phyloP scores from a whole-genome alignment of 306 rosid genomes.

The Quercus parvula region DNA sequence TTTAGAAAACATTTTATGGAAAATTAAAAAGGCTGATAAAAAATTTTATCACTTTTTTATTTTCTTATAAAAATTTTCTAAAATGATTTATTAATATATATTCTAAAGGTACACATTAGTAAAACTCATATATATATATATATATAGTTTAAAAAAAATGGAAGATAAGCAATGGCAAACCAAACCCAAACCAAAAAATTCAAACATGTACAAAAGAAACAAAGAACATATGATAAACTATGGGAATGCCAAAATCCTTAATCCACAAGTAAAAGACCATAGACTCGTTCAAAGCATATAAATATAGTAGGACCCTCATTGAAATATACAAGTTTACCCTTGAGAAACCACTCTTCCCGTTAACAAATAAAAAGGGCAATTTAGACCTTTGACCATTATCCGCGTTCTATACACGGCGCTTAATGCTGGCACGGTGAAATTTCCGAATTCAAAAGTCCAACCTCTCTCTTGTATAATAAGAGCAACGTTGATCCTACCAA shows the following conservation, averaged over 20 bases:
- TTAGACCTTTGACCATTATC: background rate
- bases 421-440: background rate
- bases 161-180: background rate
- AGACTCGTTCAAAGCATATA: background rate
- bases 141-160: too few species aligned
- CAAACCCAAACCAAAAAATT: background rate
- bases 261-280: background rate
- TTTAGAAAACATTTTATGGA: accelerated
- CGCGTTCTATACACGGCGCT: background rate
- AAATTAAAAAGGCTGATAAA: too few species aligned
- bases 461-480: too few species aligned
- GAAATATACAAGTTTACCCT: background rate
- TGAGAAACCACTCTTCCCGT: too few species aligned
- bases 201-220: background rate
- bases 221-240: background rate
- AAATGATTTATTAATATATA: too few species aligned
- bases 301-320: background rate
- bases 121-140: too few species aligned
- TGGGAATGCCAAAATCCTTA: background rate
- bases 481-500: too few species aligned
- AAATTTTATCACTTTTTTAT: too few species aligned
- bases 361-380: background rate
- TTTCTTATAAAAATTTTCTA: too few species aligned
- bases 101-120: too few species aligned
- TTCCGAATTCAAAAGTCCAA: background rate